Evolutionary conservation across 2,329 filamentous ascomycete genomes (phyloP), one percentile per base, ranked within the genome.

Genomic region (Trichothecium roseum): DNA sequence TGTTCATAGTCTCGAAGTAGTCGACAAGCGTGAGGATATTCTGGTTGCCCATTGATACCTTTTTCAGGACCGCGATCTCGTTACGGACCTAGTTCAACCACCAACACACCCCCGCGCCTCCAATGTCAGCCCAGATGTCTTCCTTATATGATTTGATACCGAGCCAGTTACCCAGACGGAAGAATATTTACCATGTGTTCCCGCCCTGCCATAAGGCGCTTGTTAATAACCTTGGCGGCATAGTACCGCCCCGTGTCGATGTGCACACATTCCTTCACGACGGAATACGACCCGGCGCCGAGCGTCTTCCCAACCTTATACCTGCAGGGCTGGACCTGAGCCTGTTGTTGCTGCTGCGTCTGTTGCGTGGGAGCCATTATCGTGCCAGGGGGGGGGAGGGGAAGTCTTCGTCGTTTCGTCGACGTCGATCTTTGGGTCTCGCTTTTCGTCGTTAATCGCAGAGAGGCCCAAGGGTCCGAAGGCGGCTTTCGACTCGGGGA

Each of bases 1-100:
- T 98, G 66, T 98, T 96, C 84, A 95, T 94, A 6, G 91, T 98
- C 66, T 98, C 91, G 55, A 98, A 98, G 63, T 96, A 98, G 66
- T 98, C 91, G 50, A 96, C 91, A 40, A 98, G 72, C 2, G 91
- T 98, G 42, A 98, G 67, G 56, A 98, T 96, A 56, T 98, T 98
- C 59, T 91, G 85, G 63, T 98, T 89, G 37, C 91, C 91, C 84
- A 98, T 94, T 2, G 89, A 96, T n/a, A 98, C 89, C 53, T 82
- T 82, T 62, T 96, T 96, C 46, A 98, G 72, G 18, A 98, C 87
- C 6, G 91, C 89, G 50, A 98, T 98, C 64, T 98, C 91, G 57
- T 98, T 98, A 43, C 91, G 83, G 40, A 94, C 85, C 86, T 94
- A 30, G 13, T 7, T n/a, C n/a, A n/a, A n/a, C n/a, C n/a, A n/a